Percentiles rank a stretch among this genome's conserved stretches.
Evolutionary conservation across 441 rosid species (phyloP).

Genomic region (California macrophylla): DNA sequence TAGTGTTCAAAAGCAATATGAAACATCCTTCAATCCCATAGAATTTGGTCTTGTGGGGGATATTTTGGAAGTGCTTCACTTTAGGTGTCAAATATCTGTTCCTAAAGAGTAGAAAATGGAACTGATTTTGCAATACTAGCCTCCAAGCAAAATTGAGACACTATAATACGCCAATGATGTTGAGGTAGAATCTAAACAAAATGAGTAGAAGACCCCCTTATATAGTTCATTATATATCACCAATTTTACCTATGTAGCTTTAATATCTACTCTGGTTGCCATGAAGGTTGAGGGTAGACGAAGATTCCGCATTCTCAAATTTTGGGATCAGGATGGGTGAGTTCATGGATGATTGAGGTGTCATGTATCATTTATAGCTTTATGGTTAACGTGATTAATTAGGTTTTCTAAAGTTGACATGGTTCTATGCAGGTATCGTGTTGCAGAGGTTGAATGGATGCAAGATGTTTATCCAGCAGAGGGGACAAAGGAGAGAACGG

Average conservation of each 20-base stretch:
- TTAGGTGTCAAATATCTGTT: background rate
- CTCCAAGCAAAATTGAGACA: background rate
- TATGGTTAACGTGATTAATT: background rate
- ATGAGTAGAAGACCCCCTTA: background rate
- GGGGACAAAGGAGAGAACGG: constrained; percentile 33
- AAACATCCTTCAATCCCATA: background rate
- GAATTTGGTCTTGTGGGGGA: background rate
- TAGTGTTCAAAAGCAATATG: background rate
- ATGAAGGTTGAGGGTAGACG: constrained; percentile 78
- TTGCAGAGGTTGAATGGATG: constrained; percentile 91
- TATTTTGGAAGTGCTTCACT: background rate
- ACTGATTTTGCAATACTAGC: background rate
- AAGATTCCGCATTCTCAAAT: constrained; percentile 57
- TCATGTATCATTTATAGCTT: background rate
- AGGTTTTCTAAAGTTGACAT: constrained; percentile 13
- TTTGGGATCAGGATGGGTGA: constrained; percentile 97
- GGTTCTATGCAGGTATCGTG: constrained; percentile 50
- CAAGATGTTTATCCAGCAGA: constrained; percentile 47
- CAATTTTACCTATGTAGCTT: background rate
- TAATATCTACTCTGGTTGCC: background rate
- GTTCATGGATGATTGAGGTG: constrained; percentile 23
- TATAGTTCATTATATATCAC: background rate
- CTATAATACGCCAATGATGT: background rate
- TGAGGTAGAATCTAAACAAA: background rate
- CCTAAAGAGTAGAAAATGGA: background rate